These are phyloP conservation scores for Populus hybrid DNA, from an alignment of 441 rosid genomes.

Conservation along the genomic window DNA sequence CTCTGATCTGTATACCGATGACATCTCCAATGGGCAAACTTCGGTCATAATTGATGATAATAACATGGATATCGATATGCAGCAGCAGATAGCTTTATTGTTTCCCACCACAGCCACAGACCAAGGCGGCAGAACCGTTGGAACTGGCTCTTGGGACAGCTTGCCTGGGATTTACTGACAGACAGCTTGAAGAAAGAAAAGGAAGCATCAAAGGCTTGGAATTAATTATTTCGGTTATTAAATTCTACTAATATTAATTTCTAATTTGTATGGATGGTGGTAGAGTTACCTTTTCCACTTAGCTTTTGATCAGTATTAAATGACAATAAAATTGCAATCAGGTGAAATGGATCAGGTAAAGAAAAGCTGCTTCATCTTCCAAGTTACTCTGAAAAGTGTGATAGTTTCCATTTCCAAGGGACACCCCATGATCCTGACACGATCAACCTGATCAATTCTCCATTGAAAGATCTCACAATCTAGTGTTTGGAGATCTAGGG, in stretches of 20 bases:
- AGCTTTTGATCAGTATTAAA: neutral
- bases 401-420: neutral
- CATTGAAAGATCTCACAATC: neutral
- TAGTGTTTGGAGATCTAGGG: neutral
- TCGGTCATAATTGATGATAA: slow-evolving; percentile 55
- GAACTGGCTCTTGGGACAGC: slow-evolving; percentile 52
- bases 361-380: neutral
- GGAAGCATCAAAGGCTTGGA: neutral
- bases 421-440: neutral
- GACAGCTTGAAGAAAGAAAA: neutral
- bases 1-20: slow-evolving; percentile 47
- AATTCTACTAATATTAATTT: neutral
- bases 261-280: neutral
- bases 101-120: slow-evolving; percentile 36
- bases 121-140: slow-evolving; percentile 27
- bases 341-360: neutral
- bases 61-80: slow-evolving; percentile 52
- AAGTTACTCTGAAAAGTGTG: neutral
- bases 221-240: too few relatives aligned
- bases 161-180: slow-evolving; percentile 51
- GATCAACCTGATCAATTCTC: neutral
- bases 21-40: slow-evolving; percentile 52
- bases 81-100: slow-evolving; percentile 53
- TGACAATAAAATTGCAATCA: neutral
- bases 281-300: neutral